These are phyloP conservation scores for Solanum rostratum DNA, from an alignment of 257 asterid genomes.

Conservation along the genomic window DNA sequence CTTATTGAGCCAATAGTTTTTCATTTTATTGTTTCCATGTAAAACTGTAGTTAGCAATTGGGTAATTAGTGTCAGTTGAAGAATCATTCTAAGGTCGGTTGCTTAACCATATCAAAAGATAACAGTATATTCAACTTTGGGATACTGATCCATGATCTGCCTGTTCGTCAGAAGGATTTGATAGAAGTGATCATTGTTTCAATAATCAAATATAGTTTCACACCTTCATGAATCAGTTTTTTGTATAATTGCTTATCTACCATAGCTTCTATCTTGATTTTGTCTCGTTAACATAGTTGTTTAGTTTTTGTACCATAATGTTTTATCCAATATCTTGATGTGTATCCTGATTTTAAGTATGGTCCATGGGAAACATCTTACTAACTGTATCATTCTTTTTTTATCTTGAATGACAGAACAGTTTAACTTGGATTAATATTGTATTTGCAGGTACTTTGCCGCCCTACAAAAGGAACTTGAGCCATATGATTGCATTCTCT, in stretches of 20 bases:
- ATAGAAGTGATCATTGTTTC: background rate
- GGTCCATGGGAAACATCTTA: background rate
- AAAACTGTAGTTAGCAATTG: background rate
- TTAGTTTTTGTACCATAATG: background rate
- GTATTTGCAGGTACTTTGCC: slow-evolving; percentile 56
- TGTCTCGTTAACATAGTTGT: background rate
- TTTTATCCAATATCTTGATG: background rate
- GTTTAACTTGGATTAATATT: background rate
- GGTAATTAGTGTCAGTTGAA: background rate
- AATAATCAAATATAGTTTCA: background rate
- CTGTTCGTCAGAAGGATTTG: background rate
- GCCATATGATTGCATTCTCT: slow-evolving; percentile 77
- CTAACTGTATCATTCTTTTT: background rate
- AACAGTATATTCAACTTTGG: background rate
- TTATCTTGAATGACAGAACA: background rate
- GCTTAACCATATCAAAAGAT: background rate
- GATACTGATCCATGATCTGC: background rate
- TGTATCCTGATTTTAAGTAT: background rate
- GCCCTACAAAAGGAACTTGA: slow-evolving; percentile 66
- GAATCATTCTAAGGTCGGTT: background rate
- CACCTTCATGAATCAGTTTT: background rate
- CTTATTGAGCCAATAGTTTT: background rate
- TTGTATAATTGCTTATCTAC: background rate
- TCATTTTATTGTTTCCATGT: background rate
- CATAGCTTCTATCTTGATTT: background rate